Conservation (phyloP, 2,329 filamentous ascomycete genomes). For the Aspergillus nomiae region DNA sequence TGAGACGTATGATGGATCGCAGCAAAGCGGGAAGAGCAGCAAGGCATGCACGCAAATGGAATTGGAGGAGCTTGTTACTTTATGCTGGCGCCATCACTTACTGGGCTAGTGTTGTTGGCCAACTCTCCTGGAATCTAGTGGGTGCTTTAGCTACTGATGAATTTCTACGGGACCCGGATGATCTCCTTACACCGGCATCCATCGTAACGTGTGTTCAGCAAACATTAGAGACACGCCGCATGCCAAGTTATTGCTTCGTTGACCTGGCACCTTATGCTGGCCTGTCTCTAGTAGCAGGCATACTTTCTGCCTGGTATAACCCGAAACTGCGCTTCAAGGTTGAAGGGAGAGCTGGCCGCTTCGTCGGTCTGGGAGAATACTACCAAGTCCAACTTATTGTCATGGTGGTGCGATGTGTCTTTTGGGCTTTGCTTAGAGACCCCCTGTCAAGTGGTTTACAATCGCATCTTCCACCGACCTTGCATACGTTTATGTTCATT, state of each 20-base stretch:
- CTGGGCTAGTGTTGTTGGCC: conserved; percentile 45
- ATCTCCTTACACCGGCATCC: conserved; percentile 18
- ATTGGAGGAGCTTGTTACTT: conserved; percentile 48
- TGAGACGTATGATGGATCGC: conserved; percentile 73
- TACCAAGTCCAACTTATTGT: conserved; percentile 50
- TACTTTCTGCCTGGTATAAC: conserved; percentile 53
- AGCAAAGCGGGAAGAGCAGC: conserved; percentile 44
- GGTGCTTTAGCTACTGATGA: conserved; percentile 31
- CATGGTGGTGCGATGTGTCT: conserved; percentile 46
- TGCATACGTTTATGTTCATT: conserved; percentile 44
- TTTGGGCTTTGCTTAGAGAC: conserved; percentile 47
- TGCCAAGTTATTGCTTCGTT: conserved; percentile 31
- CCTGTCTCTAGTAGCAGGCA: conserved; percentile 43
- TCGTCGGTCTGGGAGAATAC: conserved; percentile 47
- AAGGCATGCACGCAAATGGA: conserved; percentile 36
- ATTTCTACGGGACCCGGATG: conserved; percentile 14
- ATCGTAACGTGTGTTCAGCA: conserved; percentile 25
- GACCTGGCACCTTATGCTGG: conserved; percentile 39
- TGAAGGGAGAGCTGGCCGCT: conserved; percentile 42
- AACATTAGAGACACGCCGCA: conserved; percentile 17
- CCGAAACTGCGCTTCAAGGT: conserved; percentile 49
- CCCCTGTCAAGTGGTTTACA: conserved; percentile 37
- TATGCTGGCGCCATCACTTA: conserved; percentile 46
- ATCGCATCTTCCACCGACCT: conserved; percentile 30
- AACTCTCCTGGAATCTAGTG: conserved; percentile 46